Conservation (phyloP, 1,284 basidiomycete species). For the Phenoliferia sp. region DNA sequence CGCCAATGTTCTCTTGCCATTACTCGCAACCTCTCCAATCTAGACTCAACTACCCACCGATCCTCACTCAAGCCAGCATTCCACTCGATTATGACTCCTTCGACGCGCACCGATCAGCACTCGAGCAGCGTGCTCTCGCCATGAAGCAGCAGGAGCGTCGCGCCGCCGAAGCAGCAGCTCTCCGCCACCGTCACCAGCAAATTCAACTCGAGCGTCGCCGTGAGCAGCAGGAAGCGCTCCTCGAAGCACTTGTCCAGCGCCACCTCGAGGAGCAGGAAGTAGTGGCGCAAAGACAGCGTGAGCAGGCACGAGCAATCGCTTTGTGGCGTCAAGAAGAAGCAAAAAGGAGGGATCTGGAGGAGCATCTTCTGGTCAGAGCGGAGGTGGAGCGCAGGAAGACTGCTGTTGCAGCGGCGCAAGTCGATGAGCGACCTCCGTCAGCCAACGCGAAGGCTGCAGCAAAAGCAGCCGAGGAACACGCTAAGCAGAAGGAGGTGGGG, state of each 20-base stretch:
- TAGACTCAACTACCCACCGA: not conserved
- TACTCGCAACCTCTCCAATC: too few species aligned
- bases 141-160: not conserved
- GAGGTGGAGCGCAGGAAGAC: not conserved
- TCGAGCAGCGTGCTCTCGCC: slow-evolving; percentile 3
- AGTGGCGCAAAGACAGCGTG: not conserved
- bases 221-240: not conserved
- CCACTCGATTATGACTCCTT: not conserved
- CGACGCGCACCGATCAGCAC: slow-evolving; percentile 2
- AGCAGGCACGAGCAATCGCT: not conserved
- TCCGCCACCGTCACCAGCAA: not conserved
- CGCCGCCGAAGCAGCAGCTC: not conserved
- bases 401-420: not conserved
- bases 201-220: not conserved
- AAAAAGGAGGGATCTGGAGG: not conserved
- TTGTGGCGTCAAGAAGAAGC: not conserved
- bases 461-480: not conserved
- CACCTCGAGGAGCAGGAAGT: slow-evolving; percentile 1
- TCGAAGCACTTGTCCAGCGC: slow-evolving; percentile 1
- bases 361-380: not conserved
- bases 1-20: not conserved
- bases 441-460: not conserved
- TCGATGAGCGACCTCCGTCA: not conserved
- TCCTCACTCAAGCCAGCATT: not conserved
- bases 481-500: too few species aligned